These are phyloP conservation scores for Sporothrix pseudoabietina DNA, from an alignment of 2,329 filamentous ascomycete species.

Conservation along the genomic window DNA sequence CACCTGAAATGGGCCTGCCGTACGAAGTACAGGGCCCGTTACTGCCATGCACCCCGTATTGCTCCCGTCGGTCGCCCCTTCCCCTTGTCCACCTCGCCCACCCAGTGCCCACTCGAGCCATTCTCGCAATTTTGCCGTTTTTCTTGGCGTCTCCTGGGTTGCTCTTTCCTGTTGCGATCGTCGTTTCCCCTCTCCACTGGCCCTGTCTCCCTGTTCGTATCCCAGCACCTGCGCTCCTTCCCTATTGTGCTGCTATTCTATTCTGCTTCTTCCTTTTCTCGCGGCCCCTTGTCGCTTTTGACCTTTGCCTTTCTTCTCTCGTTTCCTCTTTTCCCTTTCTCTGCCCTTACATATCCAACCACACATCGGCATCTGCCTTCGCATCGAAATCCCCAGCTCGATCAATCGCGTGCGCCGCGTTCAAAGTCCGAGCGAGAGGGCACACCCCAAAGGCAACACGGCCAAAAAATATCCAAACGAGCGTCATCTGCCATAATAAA, in stretches of 20 bases:
- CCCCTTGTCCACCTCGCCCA: neutral
- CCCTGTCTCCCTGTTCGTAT: slow-evolving; percentile 23
- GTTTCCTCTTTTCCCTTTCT: neutral
- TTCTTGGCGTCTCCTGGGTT: slow-evolving; percentile 20
- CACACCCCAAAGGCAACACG: neutral
- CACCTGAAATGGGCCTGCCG: neutral
- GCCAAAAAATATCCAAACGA: neutral
- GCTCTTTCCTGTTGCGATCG: slow-evolving; percentile 31
- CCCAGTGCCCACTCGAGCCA: neutral
- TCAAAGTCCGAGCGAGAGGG: neutral
- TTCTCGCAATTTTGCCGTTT: slow-evolving; percentile 20
- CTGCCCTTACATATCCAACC: slow-evolving; percentile 9
- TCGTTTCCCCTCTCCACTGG: slow-evolving; percentile 26
- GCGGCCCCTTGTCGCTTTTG: neutral
- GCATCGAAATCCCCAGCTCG: slow-evolving; percentile 9
- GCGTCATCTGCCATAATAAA: neutral
- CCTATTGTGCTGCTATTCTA: neutral
- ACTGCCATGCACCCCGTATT: slow-evolving; percentile 26
- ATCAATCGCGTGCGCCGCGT: slow-evolving; percentile 23
- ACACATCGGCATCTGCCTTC: neutral
- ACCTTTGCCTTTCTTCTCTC: neutral
- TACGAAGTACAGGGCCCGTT: neutral
- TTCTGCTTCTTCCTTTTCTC: slow-evolving; percentile 17
- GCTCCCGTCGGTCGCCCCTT: slow-evolving; percentile 13
- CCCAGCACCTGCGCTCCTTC: neutral